phyloP scores from a whole-genome alignment of 1,139 yeast species.

The Saccharomyces uvarum region DNA sequence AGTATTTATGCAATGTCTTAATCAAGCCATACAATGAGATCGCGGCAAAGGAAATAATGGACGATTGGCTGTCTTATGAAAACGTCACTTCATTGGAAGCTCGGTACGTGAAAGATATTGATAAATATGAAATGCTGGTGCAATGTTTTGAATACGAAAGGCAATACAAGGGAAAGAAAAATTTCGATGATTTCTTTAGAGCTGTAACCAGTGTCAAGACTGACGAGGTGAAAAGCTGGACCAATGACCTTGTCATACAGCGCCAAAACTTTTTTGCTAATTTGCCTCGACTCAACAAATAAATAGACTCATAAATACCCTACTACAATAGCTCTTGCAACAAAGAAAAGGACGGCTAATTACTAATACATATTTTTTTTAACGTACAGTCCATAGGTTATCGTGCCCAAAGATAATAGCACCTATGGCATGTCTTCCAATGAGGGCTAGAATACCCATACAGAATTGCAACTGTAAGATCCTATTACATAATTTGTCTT shows the following conservation, averaged over 20 bases:
- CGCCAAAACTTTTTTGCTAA: constrained; percentile 38
- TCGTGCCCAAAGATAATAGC: constrained; percentile 85
- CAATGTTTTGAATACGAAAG: constrained; percentile 90
- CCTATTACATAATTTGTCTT: constrained; percentile 58
- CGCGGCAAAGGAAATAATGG: constrained; percentile 61
- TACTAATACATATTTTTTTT: not conserved
- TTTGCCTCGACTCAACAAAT: not conserved
- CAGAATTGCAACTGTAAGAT: constrained; percentile 56
- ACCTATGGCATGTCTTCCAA: constrained; percentile 76
- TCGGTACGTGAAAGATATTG: constrained; percentile 84
- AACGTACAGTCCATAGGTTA: constrained; percentile 42
- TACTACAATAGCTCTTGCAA: not conserved
- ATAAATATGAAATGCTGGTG: constrained; percentile 83
- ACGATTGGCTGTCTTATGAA: constrained; percentile 87
- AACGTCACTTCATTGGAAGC: constrained; percentile 77
- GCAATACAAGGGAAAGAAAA: constrained; percentile 45
- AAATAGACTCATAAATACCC: constrained; percentile 1
- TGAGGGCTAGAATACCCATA: constrained; percentile 59
- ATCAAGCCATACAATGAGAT: constrained; percentile 54
- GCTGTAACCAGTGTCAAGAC: constrained; percentile 63
- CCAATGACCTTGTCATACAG: constrained; percentile 55
- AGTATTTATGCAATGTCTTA: constrained; percentile 49
- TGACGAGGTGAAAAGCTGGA: constrained; percentile 61
- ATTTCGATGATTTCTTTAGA: constrained; percentile 60
- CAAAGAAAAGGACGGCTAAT: not conserved